A percentile compares a stretch with the other conserved stretches of the same genome.
phyloP scores from a whole-genome alignment of 2,329 filamentous ascomycete genomes.

The Colletotrichum sublineola region DNA sequence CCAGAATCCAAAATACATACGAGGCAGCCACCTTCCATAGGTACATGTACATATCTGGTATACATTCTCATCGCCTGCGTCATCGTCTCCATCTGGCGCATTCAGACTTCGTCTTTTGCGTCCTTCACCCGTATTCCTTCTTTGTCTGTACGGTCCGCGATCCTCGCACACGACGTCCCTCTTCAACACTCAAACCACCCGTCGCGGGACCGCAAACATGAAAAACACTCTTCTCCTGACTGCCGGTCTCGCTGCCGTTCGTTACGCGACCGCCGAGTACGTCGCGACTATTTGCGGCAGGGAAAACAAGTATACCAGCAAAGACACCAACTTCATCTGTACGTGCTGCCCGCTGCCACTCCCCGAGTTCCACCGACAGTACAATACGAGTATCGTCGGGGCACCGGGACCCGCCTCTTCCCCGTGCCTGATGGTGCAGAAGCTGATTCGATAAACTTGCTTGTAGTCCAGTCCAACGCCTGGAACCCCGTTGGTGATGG shows the following conservation, averaged over 20 bases:
- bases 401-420: not conserved
- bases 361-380: not conserved
- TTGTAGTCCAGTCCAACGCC: constrained; percentile 49
- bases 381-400: not conserved
- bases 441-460: constrained; percentile 13
- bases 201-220: constrained; percentile 18
- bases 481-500: constrained; percentile 49
- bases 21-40: too few species aligned
- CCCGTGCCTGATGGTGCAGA: not conserved
- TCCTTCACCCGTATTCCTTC: not conserved
- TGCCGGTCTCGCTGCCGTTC: constrained; percentile 35
- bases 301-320: constrained; percentile 46
- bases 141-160: not conserved
- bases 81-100: not conserved
- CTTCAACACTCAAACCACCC: not conserved
- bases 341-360: constrained; percentile 28
- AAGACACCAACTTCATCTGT: constrained; percentile 46
- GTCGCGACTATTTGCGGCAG: constrained; percentile 48
- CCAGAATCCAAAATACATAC: too few species aligned
- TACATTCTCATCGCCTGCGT: not conserved
- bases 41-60: too few species aligned
- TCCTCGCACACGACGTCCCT: not conserved
- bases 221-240: constrained; percentile 37
- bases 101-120: not conserved
- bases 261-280: constrained; percentile 44